Percentiles rank a stretch among this genome's conserved stretches.
Evolutionary conservation across 306 rosid species (phyloP).

Genomic region (Rosa chinensis): DNA sequence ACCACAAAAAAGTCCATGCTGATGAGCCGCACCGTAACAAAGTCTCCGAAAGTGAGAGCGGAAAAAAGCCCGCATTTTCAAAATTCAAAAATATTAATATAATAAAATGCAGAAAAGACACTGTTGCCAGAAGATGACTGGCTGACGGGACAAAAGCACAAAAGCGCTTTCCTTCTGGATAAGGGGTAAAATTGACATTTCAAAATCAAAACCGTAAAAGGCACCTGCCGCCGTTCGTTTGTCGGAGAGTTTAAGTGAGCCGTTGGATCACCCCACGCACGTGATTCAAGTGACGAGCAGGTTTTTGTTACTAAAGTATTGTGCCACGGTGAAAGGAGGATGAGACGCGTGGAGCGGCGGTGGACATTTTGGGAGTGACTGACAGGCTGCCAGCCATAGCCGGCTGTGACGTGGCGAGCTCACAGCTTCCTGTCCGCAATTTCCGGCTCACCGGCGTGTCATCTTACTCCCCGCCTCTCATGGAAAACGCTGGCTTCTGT

Average conservation of each 20-base stretch:
- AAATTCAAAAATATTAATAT: slow-evolving; percentile 14
- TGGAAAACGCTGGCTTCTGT: neutral
- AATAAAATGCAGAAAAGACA: neutral
- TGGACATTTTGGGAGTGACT: slow-evolving; percentile 5
- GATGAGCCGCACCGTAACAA: neutral
- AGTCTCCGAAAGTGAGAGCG: slow-evolving; percentile 4
- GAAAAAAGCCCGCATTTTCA: slow-evolving; percentile 26
- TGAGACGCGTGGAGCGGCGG: slow-evolving; percentile 19
- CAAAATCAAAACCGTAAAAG: neutral
- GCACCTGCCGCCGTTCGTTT: slow-evolving; percentile 7
- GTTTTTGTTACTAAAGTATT: neutral
- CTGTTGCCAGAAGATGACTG: neutral
- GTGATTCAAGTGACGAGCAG: slow-evolving; percentile 15
- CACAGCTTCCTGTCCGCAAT: slow-evolving; percentile 29
- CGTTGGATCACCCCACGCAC: slow-evolving; percentile 21
- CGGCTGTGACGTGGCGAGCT: slow-evolving; percentile 25
- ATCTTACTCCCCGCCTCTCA: neutral
- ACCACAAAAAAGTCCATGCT: neutral
- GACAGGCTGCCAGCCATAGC: slow-evolving; percentile 31
- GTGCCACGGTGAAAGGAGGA: neutral
- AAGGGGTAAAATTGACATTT: slow-evolving; percentile 36
- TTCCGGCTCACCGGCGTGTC: slow-evolving; percentile 22
- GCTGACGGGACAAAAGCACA: neutral
- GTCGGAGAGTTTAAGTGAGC: neutral
- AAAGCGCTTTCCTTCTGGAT: slow-evolving; percentile 15